Evolutionary conservation across 495 filamentous ascomycete species (phyloP), one percentile per base, ranked within the genome.

Genomic region (Penicillium longicatenatum): DNA sequence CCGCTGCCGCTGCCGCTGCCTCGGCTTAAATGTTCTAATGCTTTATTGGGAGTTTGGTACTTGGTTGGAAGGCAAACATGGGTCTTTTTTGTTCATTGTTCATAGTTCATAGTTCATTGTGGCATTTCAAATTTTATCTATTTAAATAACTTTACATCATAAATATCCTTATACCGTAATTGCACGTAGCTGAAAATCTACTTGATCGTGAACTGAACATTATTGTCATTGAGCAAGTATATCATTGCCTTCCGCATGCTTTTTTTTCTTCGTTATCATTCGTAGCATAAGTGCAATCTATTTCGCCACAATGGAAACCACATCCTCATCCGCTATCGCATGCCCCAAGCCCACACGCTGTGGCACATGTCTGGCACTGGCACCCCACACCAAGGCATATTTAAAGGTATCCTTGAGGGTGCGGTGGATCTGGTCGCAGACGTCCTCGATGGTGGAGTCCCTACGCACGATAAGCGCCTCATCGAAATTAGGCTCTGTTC

Each of bases 391-490:
- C 64, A 98, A 72, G 2, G 95, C 95, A 77, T 97, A 98, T 77
- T 98, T 99, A 79, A 98, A 99, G 3, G 91, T 96, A 45, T 99
- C 95, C 82, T 97, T 98, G 57, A 99, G 76, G 26, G 88, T 92
- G 33, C 95, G 83, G 76, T 99, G 95, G 52, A 99, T 87, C 64
- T 91, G 87, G 69, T 99, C 93, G 72, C 95, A 99, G 1, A 98
- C 95, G 70, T 99, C 94, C 75, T 97, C 95, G 66, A 99, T 94
- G 4, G 87, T 89, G 46, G 90, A 90, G 59, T 90, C 89, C 62
- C 76, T 84, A 33, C 95, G 84, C 39, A 98, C 94, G 64, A 99
- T 99, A 61, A 99, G 75, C 0, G 95, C 95, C 74, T 99, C 93
- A 58, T 72, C 81, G 75, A 98, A 98, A 66, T 94, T 87, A 2